Evolutionary conservation across 352 stramenopile genomes (phyloP), one percentile per base, ranked within the genome.

Genomic region (Pythium brassicae): DNA sequence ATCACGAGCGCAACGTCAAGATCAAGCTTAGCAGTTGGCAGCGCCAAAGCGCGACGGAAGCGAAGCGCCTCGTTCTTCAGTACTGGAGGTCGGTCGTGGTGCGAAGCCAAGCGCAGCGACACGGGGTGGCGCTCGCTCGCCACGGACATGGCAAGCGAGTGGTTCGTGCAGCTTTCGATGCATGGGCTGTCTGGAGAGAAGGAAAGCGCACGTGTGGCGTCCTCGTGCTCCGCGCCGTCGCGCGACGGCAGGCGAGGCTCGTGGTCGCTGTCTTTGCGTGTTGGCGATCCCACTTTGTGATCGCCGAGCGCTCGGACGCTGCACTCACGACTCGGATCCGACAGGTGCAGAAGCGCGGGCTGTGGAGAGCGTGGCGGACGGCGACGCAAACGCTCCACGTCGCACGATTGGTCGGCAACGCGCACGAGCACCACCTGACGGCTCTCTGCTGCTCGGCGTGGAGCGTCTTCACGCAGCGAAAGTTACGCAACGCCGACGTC

Each of bases 301-400:
- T 4, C 22, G 45, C 57, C 2, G 32, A 45, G 43, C 15, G 46
- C 4, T 22, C 23, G 1, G 50, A 62, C 19, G 19, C 14, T 20
- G n/a, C 15, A 11, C 20, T 22, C 0, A 17, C 7, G 12, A 23
- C 8, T 11, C 20, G 23, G 2, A 15, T 63, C n/a, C 40, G 40
- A 8, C 27, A 22, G 15, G 40, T 52, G 2, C 17, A 39, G 43
- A 44, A 51, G 50, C 40, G 50, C 4, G 8, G 2, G 5, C 12
- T 47, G 25, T 63, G 57, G 57, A 26, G 22, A 2, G 2, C 11
- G 40, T 63, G 57, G 57, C 27, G 40, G 0, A 51, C n/a, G 20
- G 32, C 29, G 27, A 57, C 43, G 14, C 49, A n/a, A 22, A n/a
- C 32, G 22, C 43, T 22, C 25, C 49, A 14, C 22, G 27, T 14